Percentiles rank a stretch among this genome's conserved stretches.
phyloP scores from a whole-genome alignment of 2,329 filamentous ascomycete genomes.

The Pseudogymnoascus destructans region DNA sequence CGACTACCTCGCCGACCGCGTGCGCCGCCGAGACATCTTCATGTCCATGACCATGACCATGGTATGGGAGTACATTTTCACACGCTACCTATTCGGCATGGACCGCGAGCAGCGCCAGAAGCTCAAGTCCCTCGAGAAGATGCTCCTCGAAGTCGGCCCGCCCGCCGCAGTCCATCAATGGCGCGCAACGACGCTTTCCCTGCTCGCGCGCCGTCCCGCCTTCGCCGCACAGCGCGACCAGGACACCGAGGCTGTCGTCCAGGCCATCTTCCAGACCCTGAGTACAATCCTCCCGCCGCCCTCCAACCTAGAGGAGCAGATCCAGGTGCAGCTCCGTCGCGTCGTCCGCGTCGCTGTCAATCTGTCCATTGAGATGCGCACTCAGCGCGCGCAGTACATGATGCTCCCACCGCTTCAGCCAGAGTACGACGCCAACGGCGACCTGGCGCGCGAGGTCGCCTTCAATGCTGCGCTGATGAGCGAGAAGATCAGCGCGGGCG shows the following conservation, averaged over 20 bases:
- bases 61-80: conserved; percentile 98
- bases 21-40: conserved; percentile 83
- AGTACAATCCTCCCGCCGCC: conserved; percentile 79
- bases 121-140: conserved; percentile 89
- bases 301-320: conserved; percentile 62
- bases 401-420: conserved; percentile 94
- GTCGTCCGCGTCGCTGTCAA: conserved; percentile 83
- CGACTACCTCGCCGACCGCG: conserved; percentile 71
- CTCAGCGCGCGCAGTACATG: conserved; percentile 91
- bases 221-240: conserved; percentile 73
- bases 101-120: conserved; percentile 96
- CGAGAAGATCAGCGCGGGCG: conserved; percentile 40
- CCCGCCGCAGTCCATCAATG: conserved; percentile 85
- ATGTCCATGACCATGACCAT: conserved; percentile 99
- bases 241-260: conserved; percentile 91
- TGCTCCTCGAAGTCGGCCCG: conserved; percentile 76
- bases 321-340: conserved; percentile 71
- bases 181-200: conserved; percentile 86
- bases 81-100: conserved; percentile 96
- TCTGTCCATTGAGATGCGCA: conserved; percentile 92
- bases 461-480: conserved; percentile 96
- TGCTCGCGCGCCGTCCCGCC: conserved; percentile 66
- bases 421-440: conserved; percentile 87
- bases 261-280: conserved; percentile 76
- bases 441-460: conserved; percentile 71